Percentiles rank a stretch among this genome's conserved stretches.
Conservation (phyloP, 441 rosid genomes). For the Mallotus japonicus region DNA sequence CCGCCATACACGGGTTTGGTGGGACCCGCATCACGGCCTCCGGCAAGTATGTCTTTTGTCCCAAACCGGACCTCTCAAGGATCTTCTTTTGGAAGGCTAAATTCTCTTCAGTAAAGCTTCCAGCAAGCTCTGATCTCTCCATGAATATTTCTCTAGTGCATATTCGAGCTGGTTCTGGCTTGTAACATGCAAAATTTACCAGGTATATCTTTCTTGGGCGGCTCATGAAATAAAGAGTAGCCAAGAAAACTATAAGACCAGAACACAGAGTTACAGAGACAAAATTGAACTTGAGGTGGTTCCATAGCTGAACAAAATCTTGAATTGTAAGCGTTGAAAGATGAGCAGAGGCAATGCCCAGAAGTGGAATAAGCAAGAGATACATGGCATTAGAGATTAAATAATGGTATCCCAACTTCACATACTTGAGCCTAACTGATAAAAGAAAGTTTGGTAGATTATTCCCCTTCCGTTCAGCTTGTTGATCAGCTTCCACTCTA, state of each 20-base stretch:
- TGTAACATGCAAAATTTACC: slow-evolving; percentile 81
- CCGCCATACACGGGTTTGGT: slow-evolving; percentile 63
- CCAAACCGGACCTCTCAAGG: slow-evolving; percentile 66
- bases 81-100: slow-evolving; percentile 74
- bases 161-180: slow-evolving; percentile 58
- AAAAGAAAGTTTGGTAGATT: slow-evolving; percentile 65
- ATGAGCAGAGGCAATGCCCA: slow-evolving; percentile 45
- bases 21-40: slow-evolving; percentile 60
- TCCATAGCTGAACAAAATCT: slow-evolving; percentile 47
- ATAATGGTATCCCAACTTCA: slow-evolving; percentile 84
- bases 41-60: slow-evolving; percentile 76
- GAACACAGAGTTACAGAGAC: slow-evolving; percentile 48
- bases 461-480: slow-evolving; percentile 12
- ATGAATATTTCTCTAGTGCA: slow-evolving; percentile 59
- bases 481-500: slow-evolving; percentile 1
- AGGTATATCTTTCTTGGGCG: slow-evolving; percentile 66
- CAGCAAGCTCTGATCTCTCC: slow-evolving; percentile 48
- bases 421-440: slow-evolving; percentile 70
- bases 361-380: slow-evolving; percentile 53
- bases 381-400: slow-evolving; percentile 70
- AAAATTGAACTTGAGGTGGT: slow-evolving; percentile 59
- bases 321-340: slow-evolving; percentile 47
- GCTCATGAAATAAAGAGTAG: slow-evolving; percentile 47
- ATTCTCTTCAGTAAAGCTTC: slow-evolving; percentile 53
- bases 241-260: slow-evolving; percentile 36